Evolutionary conservation across 257 asterid species (phyloP).

Genomic region (Nicotiana sylvestris): DNA sequence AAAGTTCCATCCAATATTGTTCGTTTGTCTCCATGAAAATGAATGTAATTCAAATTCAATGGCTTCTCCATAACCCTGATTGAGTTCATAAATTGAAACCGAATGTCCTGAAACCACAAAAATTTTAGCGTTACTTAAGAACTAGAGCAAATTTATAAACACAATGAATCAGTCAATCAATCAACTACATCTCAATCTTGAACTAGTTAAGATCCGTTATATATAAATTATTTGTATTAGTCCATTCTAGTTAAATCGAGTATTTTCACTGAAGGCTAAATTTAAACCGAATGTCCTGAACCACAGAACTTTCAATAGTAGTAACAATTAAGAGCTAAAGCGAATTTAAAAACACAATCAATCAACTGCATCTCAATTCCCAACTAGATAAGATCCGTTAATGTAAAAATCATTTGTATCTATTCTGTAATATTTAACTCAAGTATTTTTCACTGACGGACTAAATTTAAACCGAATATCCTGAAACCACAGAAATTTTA

Average conservation of each 20-base stretch:
- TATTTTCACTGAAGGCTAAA: neutral
- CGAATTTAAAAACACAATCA: neutral
- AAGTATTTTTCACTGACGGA: neutral
- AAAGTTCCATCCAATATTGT: constrained; percentile 75
- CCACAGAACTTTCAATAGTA: neutral
- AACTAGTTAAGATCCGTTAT: neutral
- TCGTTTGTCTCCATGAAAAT: constrained; percentile 54
- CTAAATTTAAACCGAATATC: neutral
- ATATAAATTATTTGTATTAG: neutral
- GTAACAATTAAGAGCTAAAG: neutral
- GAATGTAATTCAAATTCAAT: constrained; percentile 77
- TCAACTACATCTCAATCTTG: neutral
- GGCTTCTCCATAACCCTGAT: constrained; percentile 64
- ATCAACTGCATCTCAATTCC: neutral
- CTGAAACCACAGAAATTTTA: neutral
- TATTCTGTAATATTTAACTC: neutral
- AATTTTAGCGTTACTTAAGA: neutral
- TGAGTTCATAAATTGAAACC: constrained; percentile 84
- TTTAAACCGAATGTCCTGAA: neutral
- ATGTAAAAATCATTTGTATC: neutral
- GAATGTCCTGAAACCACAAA: constrained; percentile 56
- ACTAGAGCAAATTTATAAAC: neutral
- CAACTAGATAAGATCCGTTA: neutral
- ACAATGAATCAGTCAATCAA: neutral
- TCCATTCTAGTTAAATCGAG: neutral